These are phyloP conservation scores for Populus hybrid DNA, from an alignment of 441 rosid species.

Conservation along the genomic window DNA sequence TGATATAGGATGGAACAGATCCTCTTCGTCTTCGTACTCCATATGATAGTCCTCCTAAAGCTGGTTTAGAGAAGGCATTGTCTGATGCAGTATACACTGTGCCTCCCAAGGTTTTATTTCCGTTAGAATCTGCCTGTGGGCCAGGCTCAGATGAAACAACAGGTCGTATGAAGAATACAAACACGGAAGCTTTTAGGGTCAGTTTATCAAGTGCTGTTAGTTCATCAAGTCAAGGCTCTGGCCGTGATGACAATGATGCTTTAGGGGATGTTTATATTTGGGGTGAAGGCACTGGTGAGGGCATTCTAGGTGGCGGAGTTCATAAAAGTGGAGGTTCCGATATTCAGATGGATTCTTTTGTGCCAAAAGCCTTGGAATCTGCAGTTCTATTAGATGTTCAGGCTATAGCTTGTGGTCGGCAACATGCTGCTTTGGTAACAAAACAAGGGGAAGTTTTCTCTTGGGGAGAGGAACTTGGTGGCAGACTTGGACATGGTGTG, in stretches of 20 bases:
- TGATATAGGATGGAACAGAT: conserved; percentile 57
- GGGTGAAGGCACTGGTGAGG: conserved; percentile 95
- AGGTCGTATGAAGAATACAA: conserved; percentile 61
- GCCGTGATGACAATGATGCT: conserved; percentile 97
- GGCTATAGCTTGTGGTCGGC: conserved; percentile 91
- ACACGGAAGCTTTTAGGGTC: conserved; percentile 81
- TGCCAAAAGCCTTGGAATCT: conserved; percentile 96
- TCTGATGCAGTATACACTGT: conserved; percentile 72
- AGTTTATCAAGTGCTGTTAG: conserved; percentile 98
- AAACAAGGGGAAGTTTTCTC: conserved; percentile 96
- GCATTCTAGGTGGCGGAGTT: conserved; percentile 79
- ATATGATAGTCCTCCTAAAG: conserved; percentile 87
- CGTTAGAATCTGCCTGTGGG: conserved; percentile 67
- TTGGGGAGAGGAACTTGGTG: conserved; percentile 99
- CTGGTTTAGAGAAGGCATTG: conserved; percentile 73
- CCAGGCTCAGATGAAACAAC: conserved; percentile 71
- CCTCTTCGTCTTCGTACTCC: conserved; percentile 78
- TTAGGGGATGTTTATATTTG: conserved; percentile 95
- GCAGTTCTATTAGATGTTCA: conserved; percentile 95
- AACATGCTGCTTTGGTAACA: conserved; percentile 92
- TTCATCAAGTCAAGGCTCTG: conserved; percentile 98
- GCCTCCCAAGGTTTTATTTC: conserved; percentile 82
- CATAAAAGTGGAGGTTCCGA: conserved; percentile 59
- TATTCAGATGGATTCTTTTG: conserved; percentile 66
- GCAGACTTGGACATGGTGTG: conserved; percentile 99